These are phyloP conservation scores for Plasmodium knowlesi DNA, from an alignment of 169 alveolate species.

Conservation along the genomic window DNA sequence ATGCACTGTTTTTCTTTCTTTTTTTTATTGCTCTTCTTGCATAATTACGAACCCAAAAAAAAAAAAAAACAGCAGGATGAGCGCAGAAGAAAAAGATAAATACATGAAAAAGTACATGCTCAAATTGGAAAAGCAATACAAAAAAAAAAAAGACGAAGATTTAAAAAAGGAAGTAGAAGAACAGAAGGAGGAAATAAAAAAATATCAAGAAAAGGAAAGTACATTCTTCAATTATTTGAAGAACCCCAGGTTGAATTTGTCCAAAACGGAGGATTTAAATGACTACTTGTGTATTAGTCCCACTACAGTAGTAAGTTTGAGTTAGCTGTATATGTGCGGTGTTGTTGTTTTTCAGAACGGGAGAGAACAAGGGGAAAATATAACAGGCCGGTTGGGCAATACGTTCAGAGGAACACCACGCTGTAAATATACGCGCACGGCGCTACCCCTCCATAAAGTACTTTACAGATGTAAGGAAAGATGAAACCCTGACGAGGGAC, in stretches of 20 bases:
- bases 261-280: slow-evolving; percentile 43
- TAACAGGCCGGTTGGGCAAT: neutral
- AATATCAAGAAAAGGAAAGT: slow-evolving; percentile 42
- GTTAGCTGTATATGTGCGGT: neutral
- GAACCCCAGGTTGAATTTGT: slow-evolving; percentile 65
- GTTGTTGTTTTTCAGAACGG: neutral
- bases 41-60: neutral
- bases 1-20: neutral
- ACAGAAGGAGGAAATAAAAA: slow-evolving; percentile 55
- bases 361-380: neutral
- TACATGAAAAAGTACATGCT: slow-evolving; percentile 68
- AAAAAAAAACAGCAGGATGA: slow-evolving; percentile 34
- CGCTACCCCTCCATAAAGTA: neutral
- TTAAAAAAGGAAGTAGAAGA: slow-evolving; percentile 48
- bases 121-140: slow-evolving; percentile 45
- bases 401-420: neutral
- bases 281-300: slow-evolving; percentile 59
- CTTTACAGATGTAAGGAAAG: slow-evolving; percentile 43
- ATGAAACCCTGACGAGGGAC: slow-evolving; percentile 6
- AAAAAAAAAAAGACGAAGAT: slow-evolving; percentile 69
- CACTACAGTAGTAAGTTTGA: slow-evolving; percentile 35
- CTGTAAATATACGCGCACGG: neutral
- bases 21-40: slow-evolving; percentile 2
- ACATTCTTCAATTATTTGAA: slow-evolving; percentile 58
- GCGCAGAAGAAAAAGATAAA: slow-evolving; percentile 66